phyloP scores from a whole-genome alignment of 352 stramenopile genomes.

The Phytopythium sindhum region DNA sequence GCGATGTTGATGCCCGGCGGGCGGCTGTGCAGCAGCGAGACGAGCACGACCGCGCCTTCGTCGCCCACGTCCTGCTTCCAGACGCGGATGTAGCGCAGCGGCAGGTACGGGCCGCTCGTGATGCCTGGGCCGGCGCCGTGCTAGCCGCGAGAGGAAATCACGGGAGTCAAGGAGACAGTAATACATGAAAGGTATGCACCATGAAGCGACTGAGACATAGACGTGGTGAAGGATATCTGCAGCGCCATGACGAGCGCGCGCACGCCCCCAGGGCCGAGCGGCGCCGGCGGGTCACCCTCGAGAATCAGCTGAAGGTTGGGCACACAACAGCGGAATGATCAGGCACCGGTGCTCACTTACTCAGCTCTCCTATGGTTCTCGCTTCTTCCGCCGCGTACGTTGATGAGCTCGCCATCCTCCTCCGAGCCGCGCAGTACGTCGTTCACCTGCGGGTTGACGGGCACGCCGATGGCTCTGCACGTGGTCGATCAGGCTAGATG shows the following conservation, averaged over 20 bases:
- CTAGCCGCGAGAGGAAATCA: constrained; percentile 7
- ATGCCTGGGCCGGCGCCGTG: constrained; percentile 65
- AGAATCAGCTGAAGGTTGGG: constrained; percentile 55
- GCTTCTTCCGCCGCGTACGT: constrained; percentile 28
- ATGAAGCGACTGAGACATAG: not conserved
- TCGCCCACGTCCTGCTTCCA: constrained; percentile 81
- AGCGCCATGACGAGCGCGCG: constrained; percentile 68
- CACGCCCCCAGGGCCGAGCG: constrained; percentile 56
- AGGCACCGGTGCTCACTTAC: not conserved
- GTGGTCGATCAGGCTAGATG: not conserved
- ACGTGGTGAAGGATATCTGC: constrained; percentile 64
- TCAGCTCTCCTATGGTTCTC: not conserved
- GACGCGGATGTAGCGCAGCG: constrained; percentile 72
- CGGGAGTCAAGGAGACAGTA: constrained; percentile 37
- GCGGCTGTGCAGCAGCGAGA: constrained; percentile 35
- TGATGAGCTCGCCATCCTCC: constrained; percentile 69
- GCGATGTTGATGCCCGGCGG: constrained; percentile 58
- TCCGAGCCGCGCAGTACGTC: constrained; percentile 64
- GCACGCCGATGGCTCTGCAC: constrained; percentile 64
- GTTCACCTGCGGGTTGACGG: constrained; percentile 60
- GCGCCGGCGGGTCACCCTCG: constrained; percentile 61
- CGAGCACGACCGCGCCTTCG: constrained; percentile 65
- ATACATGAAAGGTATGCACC: not conserved
- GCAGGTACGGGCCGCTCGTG: constrained; percentile 55
- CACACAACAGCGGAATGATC: not conserved